Base-by-base conservation (phyloP, 176 grass and related monocot species). In the Rhynchospora pubera region DNA sequence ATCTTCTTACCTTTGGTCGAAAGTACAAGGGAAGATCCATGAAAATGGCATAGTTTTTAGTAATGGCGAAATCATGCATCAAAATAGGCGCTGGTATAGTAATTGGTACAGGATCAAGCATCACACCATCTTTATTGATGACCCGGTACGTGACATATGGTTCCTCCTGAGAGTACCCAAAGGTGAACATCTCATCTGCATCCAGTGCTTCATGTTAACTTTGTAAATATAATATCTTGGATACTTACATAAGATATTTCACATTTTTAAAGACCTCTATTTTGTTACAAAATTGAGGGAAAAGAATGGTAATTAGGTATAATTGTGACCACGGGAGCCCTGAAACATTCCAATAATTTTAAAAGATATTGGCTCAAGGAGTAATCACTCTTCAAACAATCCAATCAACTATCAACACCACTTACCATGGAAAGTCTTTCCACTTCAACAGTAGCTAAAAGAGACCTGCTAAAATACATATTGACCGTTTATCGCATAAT, bases 11-110 rank as follows among this genome's bases (percentile, higher is more conserved):
- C 94, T 97, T 97, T 64, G 94, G 94, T 73, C 58, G 83, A 75
- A 97, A 93, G 70, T 91, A 88, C 83, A 97, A 85, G 83, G 94
- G 94, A 30, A 97, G 88, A 73, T 97, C 92, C 94, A 97, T 97
- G 66, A 97, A 97, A 84, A 97, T 93, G 39, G 90, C 86, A 79
- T 94, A 97, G 65, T 97, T 92, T 74, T 97, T 90, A 44, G 94
- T 94, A 81, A 97, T 97, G 30, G 92, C 94, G 89, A 97, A 97
- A 79, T 97, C 94, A 85, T 97, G 94, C 94, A 97, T 97, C 94
- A 97, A 94, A 82, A 97, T 85, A 85, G 94, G 85, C 42, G 86
- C 94, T 9, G 94, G 85, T 89, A 97, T 97, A 86, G 91, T 97
- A 92, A 97, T 97, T 52, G 94, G 94, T 58, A 97, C 92, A 50